These are phyloP conservation scores for Eudorina sp. DNA, from an alignment of 139 green algal genomes.

Conservation along the genomic window DNA sequence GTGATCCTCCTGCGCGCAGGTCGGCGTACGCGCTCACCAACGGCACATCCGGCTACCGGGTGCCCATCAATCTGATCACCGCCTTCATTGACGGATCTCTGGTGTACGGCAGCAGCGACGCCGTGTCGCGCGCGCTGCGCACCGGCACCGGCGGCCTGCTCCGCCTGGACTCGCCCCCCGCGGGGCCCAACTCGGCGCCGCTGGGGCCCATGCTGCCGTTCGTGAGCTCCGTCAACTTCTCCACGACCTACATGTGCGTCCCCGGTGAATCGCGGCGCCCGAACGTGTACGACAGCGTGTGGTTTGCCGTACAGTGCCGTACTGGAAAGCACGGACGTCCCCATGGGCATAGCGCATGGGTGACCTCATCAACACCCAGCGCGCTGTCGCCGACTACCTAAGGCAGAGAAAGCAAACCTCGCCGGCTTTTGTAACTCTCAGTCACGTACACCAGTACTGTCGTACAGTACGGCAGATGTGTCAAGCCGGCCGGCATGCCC, in stretches of 20 bases:
- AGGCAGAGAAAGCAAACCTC: no score
- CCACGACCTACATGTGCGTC: not conserved
- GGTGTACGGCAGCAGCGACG: constrained; percentile 42
- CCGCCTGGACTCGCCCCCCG: not conserved
- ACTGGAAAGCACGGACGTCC: no score
- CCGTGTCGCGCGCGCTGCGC: constrained; percentile 3
- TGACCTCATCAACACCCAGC: no score
- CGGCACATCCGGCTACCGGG: not conserved
- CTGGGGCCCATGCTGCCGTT: not conserved
- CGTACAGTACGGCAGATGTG: no score
- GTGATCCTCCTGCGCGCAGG: not conserved
- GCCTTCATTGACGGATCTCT: constrained; percentile 54
- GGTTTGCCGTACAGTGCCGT: no score
- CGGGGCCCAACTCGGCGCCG: not conserved
- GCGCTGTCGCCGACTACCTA: no score
- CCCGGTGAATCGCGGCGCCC: not conserved
- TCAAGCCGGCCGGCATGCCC: no score
- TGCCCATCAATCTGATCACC: constrained; percentile 51
- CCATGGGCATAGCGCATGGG: no score
- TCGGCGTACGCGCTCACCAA: constrained; percentile 10
- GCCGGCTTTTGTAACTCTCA: no score
- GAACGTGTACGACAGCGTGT: not conserved
- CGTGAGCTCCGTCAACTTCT: not conserved
- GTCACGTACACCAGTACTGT: no score
- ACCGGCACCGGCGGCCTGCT: not conserved